phyloP scores from a whole-genome alignment of 768 basidiomycete genomes.

The Russula emetica region DNA sequence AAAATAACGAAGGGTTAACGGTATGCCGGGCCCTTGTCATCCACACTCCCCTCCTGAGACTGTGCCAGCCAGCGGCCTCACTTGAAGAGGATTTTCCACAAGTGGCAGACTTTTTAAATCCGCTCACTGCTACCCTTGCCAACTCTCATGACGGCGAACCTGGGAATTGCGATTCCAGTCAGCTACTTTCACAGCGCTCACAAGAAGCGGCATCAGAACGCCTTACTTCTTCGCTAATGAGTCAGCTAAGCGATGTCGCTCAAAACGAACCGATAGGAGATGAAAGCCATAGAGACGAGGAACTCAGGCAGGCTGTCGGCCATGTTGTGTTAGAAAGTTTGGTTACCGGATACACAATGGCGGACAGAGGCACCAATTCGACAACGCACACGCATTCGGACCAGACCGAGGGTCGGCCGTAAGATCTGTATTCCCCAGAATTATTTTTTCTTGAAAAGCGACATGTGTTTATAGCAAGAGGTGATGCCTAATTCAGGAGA shows the following conservation, averaged over 20 bases:
- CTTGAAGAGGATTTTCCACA: constrained; percentile 67
- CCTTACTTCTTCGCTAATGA: constrained; percentile 64
- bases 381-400: constrained; percentile 24
- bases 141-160: constrained; percentile 26
- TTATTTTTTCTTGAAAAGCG: not conserved
- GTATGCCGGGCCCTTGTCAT: constrained; percentile 41
- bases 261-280: constrained; percentile 52
- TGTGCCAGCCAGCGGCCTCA: constrained; percentile 60
- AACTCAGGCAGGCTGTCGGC: constrained; percentile 58
- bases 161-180: constrained; percentile 12
- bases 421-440: not conserved
- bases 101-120: constrained; percentile 58
- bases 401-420: constrained; percentile 5
- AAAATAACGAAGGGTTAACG: constrained; percentile 70
- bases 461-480: not conserved
- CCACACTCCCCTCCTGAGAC: not conserved
- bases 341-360: constrained; percentile 54
- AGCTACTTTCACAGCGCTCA: constrained; percentile 55
- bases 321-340: constrained; percentile 65
- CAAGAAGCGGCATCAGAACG: constrained; percentile 67
- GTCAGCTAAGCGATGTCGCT: constrained; percentile 64
- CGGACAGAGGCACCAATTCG: constrained; percentile 25
- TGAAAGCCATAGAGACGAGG: constrained; percentile 53
- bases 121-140: constrained; percentile 30
- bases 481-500: not conserved